Conservation (phyloP, 2,329 filamentous ascomycete species). For the Aspergillus hortae region DNA sequence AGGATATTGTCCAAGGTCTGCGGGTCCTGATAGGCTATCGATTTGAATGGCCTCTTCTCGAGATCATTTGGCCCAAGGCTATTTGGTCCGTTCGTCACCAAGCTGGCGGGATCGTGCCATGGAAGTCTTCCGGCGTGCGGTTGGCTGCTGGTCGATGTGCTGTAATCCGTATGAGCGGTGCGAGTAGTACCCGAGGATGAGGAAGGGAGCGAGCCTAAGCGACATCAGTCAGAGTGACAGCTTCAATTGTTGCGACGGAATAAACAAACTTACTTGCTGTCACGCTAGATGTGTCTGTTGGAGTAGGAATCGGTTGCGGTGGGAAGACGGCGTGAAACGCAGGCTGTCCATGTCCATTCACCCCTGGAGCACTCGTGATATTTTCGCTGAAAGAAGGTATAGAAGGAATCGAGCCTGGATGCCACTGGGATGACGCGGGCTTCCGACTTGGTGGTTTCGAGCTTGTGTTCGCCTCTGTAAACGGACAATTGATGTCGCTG, state of each 20-base stretch:
- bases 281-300: slow-evolving; percentile 2
- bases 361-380: background rate
- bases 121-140: background rate
- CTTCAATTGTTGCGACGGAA: background rate
- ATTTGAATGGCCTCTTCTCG: slow-evolving; percentile 21
- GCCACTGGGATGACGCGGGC: slow-evolving; percentile 27
- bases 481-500: slow-evolving; percentile 40
- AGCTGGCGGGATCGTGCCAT: background rate
- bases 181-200: slow-evolving; percentile 11
- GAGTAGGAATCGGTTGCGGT: background rate
- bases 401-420: slow-evolving; percentile 12
- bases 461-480: slow-evolving; percentile 36
- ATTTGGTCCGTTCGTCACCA: background rate
- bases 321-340: slow-evolving; percentile 5
- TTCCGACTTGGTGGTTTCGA: slow-evolving; percentile 16
- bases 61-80: background rate
- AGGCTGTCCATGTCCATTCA: background rate
- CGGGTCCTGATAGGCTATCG: slow-evolving; percentile 24
- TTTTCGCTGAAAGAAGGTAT: slow-evolving; percentile 1
- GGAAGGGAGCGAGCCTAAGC: slow-evolving; percentile 5
- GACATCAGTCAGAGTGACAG: background rate
- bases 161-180: background rate
- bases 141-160: background rate
- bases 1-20: slow-evolving; percentile 32
- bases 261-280: slow-evolving; percentile 5